Conservation (phyloP, 2,329 filamentous ascomycete genomes). For the Aureobasidium musti region DNA sequence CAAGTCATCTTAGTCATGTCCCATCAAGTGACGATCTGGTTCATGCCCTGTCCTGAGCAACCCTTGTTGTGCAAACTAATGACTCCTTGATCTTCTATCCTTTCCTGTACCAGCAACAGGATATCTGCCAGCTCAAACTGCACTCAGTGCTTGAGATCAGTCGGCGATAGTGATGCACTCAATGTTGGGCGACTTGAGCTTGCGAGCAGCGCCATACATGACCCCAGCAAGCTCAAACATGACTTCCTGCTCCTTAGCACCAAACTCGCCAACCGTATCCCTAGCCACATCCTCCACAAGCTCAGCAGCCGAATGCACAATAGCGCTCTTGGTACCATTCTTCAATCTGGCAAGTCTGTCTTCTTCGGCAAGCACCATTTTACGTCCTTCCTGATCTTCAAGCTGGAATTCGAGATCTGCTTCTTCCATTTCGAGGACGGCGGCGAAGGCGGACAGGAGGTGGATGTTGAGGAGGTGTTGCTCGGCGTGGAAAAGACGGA, state of each 20-base stretch:
- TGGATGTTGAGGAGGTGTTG: background rate
- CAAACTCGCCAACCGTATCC: conserved; percentile 1
- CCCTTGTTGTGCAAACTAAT: background rate
- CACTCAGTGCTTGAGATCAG: background rate
- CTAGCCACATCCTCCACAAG: conserved; percentile 15
- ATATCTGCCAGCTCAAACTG: background rate
- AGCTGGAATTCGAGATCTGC: background rate
- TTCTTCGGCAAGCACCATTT: background rate
- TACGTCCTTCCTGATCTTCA: background rate
- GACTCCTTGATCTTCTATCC: background rate
- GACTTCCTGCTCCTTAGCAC: background rate
- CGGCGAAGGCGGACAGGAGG: background rate
- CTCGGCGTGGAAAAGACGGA: background rate
- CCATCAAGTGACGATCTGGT: background rate
- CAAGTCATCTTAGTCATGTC: background rate
- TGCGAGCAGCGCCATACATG: background rate
- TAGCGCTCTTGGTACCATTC: background rate
- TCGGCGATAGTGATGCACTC: background rate
- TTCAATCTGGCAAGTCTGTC: background rate
- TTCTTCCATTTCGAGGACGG: conserved; percentile 13
- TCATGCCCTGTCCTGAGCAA: background rate
- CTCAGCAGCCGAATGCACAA: conserved; percentile 8
- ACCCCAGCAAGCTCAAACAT: background rate
- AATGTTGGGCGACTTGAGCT: background rate
- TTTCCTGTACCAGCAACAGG: background rate